phyloP scores from a whole-genome alignment of 2,329 filamentous ascomycete genomes.

The Sporothrix inflata region DNA sequence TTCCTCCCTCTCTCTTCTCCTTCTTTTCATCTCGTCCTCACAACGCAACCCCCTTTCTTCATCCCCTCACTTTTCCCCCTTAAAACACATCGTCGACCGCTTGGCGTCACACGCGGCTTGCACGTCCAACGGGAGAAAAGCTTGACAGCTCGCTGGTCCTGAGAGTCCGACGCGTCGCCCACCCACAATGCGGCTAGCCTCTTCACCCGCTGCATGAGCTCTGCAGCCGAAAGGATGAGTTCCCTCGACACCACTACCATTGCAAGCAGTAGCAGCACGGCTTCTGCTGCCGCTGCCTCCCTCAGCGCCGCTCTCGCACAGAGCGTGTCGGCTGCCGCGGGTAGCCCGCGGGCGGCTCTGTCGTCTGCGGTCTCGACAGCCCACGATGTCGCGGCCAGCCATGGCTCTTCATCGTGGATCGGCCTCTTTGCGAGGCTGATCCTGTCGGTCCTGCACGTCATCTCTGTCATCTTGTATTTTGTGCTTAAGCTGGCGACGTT shows the following conservation, averaged over 20 bases:
- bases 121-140: neutral
- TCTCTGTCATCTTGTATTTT: constrained; percentile 72
- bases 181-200: constrained; percentile 28
- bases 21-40: neutral
- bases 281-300: constrained; percentile 28
- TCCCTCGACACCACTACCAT: constrained; percentile 19
- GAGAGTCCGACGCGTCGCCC: constrained; percentile 8
- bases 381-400: constrained; percentile 43
- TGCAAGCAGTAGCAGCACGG: constrained; percentile 24
- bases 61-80: too few relatives aligned
- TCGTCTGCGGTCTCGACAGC: constrained; percentile 47
- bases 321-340: constrained; percentile 28
- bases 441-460: constrained; percentile 57
- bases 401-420: constrained; percentile 58
- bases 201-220: constrained; percentile 29
- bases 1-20: neutral
- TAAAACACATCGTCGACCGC: neutral
- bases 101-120: constrained; percentile 12
- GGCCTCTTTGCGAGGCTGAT: constrained; percentile 59
- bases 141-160: constrained; percentile 11
- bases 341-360: constrained; percentile 38
- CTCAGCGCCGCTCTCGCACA: constrained; percentile 38
- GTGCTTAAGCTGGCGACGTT: constrained; percentile 83
- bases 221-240: constrained; percentile 32
- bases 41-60: neutral